Conservation (phyloP, 257 asterid species). For the Jaltomata sinuosa region DNA sequence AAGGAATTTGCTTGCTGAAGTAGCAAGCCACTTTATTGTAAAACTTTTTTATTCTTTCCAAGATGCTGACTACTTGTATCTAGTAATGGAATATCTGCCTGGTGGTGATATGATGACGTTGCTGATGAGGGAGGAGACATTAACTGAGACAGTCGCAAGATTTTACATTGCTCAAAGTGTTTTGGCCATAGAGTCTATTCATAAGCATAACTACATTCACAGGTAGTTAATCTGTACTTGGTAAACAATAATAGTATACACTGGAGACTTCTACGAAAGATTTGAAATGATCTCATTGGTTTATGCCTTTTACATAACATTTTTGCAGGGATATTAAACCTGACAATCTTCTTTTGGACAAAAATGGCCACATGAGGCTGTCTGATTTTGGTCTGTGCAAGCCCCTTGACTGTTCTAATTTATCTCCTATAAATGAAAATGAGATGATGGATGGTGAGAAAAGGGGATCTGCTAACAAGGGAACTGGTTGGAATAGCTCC, state of each 20-base stretch:
- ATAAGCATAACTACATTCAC: slow-evolving; percentile 62
- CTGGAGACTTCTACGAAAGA: not conserved
- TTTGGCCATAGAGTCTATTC: slow-evolving; percentile 83
- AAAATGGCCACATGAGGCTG: slow-evolving; percentile 58
- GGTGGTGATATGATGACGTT: slow-evolving; percentile 96
- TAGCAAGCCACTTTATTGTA: slow-evolving; percentile 65
- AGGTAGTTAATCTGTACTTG: slow-evolving; percentile 18
- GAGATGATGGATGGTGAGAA: slow-evolving; percentile 57
- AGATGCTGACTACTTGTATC: slow-evolving; percentile 77
- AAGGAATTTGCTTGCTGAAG: slow-evolving; percentile 89
- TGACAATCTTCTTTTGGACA: slow-evolving; percentile 69
- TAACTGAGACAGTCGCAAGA: slow-evolving; percentile 74
- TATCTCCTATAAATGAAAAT: slow-evolving; percentile 61
- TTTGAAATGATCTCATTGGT: not conserved
- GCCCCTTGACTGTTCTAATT: slow-evolving; percentile 52
- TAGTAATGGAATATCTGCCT: slow-evolving; percentile 87
- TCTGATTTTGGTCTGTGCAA: slow-evolving; percentile 88
- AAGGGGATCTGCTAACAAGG: slow-evolving; percentile 44
- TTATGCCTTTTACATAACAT: not conserved
- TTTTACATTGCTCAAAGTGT: slow-evolving; percentile 78
- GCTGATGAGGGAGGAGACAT: slow-evolving; percentile 79
- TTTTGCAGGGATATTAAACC: slow-evolving; percentile 70
- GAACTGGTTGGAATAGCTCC: slow-evolving; percentile 71
- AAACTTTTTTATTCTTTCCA: slow-evolving; percentile 81
- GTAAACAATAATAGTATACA: not conserved